Evolutionary conservation across 306 rosid species (phyloP).

Genomic region (Malus domestica): ASM211411v1 NC_041801.1:16145001-16145500

Average conservation of each 20-base stretch:
- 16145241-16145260: neutral
- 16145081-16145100: neutral
- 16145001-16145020: too few species aligned
- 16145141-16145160: neutral
- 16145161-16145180: neutral
- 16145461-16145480: constrained; percentile 35
- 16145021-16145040: too few species aligned
- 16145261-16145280: constrained; percentile 1
- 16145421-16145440: constrained; percentile 24
- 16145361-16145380: neutral
- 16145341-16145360: neutral
- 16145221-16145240: neutral
- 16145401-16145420: constrained; percentile 28
- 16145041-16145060: too few species aligned
- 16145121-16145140: neutral
- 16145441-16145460: constrained; percentile 20
- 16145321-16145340: neutral
- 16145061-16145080: too few species aligned
- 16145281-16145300: neutral
- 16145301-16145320: neutral
- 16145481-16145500: constrained; percentile 54
- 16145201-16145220: neutral
- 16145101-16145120: neutral
- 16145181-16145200: neutral
- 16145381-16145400: constrained; percentile 18